These are phyloP conservation scores for Pythium myriotylum DNA, from an alignment of 352 stramenopile species.

Conservation along the genomic window DNA sequence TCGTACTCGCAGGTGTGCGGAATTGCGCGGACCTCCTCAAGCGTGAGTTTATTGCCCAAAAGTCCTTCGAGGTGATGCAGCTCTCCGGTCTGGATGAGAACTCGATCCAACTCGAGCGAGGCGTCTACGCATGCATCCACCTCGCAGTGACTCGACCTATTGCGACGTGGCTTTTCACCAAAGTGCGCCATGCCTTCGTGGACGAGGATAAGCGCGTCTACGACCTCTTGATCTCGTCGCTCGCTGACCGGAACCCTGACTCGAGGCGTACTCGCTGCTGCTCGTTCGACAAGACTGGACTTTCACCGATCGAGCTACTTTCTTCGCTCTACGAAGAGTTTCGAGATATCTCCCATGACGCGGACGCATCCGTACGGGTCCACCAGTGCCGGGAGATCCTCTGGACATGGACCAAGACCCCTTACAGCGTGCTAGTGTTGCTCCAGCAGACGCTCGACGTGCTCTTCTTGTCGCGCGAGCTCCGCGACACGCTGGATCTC, in stretches of 20 bases:
- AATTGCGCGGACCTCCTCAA: conserved; percentile 20
- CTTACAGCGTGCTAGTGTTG: conserved; percentile 20
- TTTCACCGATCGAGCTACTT: conserved; percentile 19
- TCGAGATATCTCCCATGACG: neutral
- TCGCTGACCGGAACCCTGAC: neutral
- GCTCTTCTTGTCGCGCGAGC: conserved; percentile 16
- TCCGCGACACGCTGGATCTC: conserved; percentile 25
- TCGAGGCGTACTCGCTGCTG: neutral
- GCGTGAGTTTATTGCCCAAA: conserved; percentile 17
- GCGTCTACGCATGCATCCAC: conserved; percentile 19
- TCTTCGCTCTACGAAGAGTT: conserved; percentile 7
- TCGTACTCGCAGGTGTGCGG: conserved; percentile 16
- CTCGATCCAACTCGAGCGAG: conserved; percentile 24
- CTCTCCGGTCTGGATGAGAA: conserved; percentile 27
- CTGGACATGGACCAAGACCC: conserved; percentile 7
- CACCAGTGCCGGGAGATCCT: conserved; percentile 2
- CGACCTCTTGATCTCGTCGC: conserved; percentile 1
- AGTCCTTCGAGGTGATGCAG: conserved; percentile 29
- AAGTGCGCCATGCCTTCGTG: conserved; percentile 21
- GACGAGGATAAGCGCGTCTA: conserved; percentile 18
- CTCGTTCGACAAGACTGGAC: conserved; percentile 1
- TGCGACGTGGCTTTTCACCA: conserved; percentile 28
- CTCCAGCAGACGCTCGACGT: conserved; percentile 31
- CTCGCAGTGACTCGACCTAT: conserved; percentile 20
- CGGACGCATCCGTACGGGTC: neutral